These are phyloP conservation scores for Hypoxylon lienhwacheense DNA, from an alignment of 495 filamentous ascomycete species.

Conservation along the genomic window DNA sequence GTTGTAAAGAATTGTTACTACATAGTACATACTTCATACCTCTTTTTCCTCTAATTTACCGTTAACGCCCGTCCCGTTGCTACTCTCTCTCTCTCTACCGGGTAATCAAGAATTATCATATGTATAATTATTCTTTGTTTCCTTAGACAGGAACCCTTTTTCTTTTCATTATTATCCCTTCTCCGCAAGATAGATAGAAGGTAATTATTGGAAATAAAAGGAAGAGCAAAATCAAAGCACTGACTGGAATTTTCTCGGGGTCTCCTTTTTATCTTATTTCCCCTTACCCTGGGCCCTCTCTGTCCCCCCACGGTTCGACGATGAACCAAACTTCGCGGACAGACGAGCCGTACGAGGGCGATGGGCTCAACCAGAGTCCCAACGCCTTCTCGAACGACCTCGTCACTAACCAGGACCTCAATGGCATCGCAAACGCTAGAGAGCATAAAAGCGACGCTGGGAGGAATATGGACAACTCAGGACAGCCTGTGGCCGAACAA, in stretches of 20 bases:
- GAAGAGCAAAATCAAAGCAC: neutral
- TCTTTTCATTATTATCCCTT: neutral
- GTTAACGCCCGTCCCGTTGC: constrained; percentile 1
- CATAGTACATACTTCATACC: too few relatives aligned
- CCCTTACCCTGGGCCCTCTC: neutral
- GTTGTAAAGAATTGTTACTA: too few relatives aligned
- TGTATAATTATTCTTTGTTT: constrained; percentile 1
- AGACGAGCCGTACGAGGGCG: constrained; percentile 52
- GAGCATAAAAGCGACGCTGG: constrained; percentile 24
- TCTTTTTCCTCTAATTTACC: constrained; percentile 6
- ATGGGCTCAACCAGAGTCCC: constrained; percentile 63
- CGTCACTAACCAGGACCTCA: constrained; percentile 60
- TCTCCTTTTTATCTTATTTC: too few relatives aligned
- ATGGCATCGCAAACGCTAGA: constrained; percentile 59
- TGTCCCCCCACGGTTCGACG: constrained; percentile 18
- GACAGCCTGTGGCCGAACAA: constrained; percentile 26
- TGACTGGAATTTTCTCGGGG: constrained; percentile 3
- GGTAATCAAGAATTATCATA: neutral
- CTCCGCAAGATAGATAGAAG: neutral
- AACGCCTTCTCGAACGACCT: constrained; percentile 55
- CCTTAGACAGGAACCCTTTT: neutral
- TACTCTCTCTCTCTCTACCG: neutral
- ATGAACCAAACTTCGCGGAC: constrained; percentile 62
- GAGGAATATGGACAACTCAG: constrained; percentile 35
- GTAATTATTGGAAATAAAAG: neutral